These are phyloP conservation scores for Cytospora piceicola DNA, from an alignment of 2,329 filamentous ascomycete species.

Conservation along the genomic window DNA sequence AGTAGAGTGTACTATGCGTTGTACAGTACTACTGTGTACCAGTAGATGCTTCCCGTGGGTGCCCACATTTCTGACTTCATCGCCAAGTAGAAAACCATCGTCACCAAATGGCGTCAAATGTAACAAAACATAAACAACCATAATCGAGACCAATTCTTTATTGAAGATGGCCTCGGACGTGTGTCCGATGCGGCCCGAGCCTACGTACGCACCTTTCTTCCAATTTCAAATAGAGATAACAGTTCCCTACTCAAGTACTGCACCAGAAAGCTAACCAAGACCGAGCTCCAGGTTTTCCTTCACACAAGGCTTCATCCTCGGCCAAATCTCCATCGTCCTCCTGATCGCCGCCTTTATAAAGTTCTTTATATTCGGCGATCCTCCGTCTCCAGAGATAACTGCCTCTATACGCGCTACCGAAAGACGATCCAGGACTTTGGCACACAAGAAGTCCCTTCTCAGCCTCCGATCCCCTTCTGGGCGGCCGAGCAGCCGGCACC, in stretches of 20 bases:
- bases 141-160: background rate
- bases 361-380: slow-evolving; percentile 99
- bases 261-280: slow-evolving; percentile 10
- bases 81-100: background rate
- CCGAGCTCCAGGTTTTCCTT: slow-evolving; percentile 71
- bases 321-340: slow-evolving; percentile 89
- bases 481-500: slow-evolving; percentile 38
- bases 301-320: slow-evolving; percentile 89
- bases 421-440: slow-evolving; percentile 71
- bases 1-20: too few species aligned
- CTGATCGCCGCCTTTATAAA: slow-evolving; percentile 96
- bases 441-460: slow-evolving; percentile 75
- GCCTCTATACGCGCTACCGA: slow-evolving; percentile 76
- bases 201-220: slow-evolving; percentile 46
- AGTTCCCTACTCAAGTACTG: slow-evolving; percentile 26
- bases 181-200: slow-evolving; percentile 49
- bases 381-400: slow-evolving; percentile 79
- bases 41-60: slow-evolving; percentile 2
- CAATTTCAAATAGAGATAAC: slow-evolving; percentile 4
- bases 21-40: too few species aligned
- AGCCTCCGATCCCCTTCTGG: slow-evolving; percentile 55
- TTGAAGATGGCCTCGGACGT: slow-evolving; percentile 45
- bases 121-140: background rate
- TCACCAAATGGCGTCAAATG: slow-evolving; percentile 9
- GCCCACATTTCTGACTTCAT: slow-evolving; percentile 30